Evolutionary conservation across 2,329 filamentous ascomycete genomes (phyloP).

Genomic region (Zopfia rhizophila): DNA sequence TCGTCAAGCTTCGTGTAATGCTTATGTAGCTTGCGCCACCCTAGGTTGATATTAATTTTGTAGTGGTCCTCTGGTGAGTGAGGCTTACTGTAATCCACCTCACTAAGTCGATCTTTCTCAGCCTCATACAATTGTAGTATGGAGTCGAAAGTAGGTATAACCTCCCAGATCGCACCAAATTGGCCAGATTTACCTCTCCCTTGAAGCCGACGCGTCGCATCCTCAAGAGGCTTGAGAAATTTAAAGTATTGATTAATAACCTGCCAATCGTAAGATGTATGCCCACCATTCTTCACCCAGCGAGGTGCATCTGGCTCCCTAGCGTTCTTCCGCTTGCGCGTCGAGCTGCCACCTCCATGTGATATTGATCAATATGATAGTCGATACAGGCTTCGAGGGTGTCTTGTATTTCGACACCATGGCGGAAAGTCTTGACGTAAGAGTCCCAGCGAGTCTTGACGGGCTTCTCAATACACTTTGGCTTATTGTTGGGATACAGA

Average conservation of each 20-base stretch:
- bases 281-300: background rate
- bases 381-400: constrained; percentile 1
- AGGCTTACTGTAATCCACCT: background rate
- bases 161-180: too few relatives aligned
- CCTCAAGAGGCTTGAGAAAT: background rate
- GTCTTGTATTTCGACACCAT: constrained; percentile 1
- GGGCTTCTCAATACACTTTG: too few relatives aligned
- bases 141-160: too few relatives aligned
- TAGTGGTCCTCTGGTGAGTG: constrained; percentile 10
- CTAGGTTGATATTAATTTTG: constrained; percentile 7
- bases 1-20: constrained; percentile 12
- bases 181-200: too few relatives aligned
- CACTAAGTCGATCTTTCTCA: too few relatives aligned
- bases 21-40: constrained; percentile 5
- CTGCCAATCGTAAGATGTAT: constrained; percentile 1
- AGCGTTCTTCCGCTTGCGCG: background rate
- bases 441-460: constrained; percentile 8
- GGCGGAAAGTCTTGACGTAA: background rate
- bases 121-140: too few relatives aligned
- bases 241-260: constrained; percentile 1
- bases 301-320: background rate
- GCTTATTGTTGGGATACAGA: too few relatives aligned
- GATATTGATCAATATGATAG: constrained; percentile 3
- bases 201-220: too few relatives aligned
- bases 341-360: background rate